These are phyloP conservation scores for Saururus chinensis DNA, from an alignment of 164 flowering plant species.

Conservation along the genomic window DNA sequence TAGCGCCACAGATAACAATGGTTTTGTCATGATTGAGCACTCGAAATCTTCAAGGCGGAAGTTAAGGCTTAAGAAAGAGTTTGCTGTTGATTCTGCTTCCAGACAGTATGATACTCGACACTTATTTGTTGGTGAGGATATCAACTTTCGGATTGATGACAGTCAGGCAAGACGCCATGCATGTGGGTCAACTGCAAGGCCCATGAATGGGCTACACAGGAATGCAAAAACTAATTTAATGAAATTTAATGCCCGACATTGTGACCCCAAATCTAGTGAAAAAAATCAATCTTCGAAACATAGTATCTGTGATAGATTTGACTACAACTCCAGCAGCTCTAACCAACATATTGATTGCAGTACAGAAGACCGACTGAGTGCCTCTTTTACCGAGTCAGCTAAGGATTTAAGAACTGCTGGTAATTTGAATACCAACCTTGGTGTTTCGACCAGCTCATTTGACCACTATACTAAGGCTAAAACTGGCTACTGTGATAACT, in stretches of 20 bases:
- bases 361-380: conserved; percentile 18
- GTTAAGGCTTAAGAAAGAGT: conserved; percentile 33
- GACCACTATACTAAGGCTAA: conserved; percentile 37
- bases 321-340: conserved; percentile 54
- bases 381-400: conserved; percentile 23
- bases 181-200: conserved; percentile 27
- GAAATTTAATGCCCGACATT: conserved; percentile 35
- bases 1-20: conserved; percentile 25
- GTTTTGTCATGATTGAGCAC: conserved; percentile 33
- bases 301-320: conserved; percentile 44
- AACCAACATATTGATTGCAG: conserved; percentile 36
- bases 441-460: conserved; percentile 37
- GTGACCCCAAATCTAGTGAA: conserved; percentile 39
- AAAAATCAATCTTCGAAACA: conserved; percentile 37
- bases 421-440: conserved; percentile 36
- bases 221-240: conserved; percentile 29
- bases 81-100: conserved; percentile 20
- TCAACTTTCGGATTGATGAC: conserved; percentile 19
- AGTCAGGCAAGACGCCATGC: conserved; percentile 29
- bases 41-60: conserved; percentile 38
- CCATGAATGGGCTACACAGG: conserved; percentile 33
- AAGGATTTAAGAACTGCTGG: conserved; percentile 31
- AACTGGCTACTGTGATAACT: conserved; percentile 18
- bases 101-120: conserved; percentile 43
- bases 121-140: conserved; percentile 21